These are phyloP conservation scores for Malus sylvestris DNA, from an alignment of 306 rosid genomes.

Conservation along the genomic window DNA sequence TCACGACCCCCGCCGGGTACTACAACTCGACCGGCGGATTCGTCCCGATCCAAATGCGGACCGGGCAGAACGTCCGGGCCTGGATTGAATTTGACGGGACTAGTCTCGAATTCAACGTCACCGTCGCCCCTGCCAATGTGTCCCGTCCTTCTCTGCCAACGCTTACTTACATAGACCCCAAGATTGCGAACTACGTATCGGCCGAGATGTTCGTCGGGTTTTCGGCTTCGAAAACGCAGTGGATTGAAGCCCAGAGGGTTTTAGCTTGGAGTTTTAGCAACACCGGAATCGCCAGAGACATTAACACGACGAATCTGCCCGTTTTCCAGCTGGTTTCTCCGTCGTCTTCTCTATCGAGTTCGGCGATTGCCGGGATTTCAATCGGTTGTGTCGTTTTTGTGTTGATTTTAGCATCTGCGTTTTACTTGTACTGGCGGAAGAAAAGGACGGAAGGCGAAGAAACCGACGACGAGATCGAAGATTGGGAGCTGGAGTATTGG, in stretches of 20 bases:
- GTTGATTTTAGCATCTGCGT: slow-evolving; percentile 12
- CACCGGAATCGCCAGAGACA: slow-evolving; percentile 46
- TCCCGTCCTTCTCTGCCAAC: slow-evolving; percentile 54
- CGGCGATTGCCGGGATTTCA: slow-evolving; percentile 49
- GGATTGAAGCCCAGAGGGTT: slow-evolving; percentile 73
- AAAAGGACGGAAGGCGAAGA: slow-evolving; percentile 38
- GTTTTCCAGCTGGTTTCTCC: slow-evolving; percentile 31
- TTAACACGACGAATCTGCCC: slow-evolving; percentile 52
- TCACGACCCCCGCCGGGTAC: slow-evolving; percentile 33
- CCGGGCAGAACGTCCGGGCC: slow-evolving; percentile 56
- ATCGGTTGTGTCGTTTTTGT: slow-evolving; percentile 36
- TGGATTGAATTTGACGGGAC: slow-evolving; percentile 80
- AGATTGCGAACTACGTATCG: slow-evolving; percentile 52
- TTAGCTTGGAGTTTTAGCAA: slow-evolving; percentile 91
- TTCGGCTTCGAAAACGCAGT: slow-evolving; percentile 68
- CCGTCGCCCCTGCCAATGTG: slow-evolving; percentile 52
- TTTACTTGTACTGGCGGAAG: slow-evolving; percentile 44
- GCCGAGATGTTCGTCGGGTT: slow-evolving; percentile 78
- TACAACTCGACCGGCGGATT: slow-evolving; percentile 43
- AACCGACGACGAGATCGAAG: slow-evolving; percentile 69
- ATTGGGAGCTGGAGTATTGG: slow-evolving; percentile 90
- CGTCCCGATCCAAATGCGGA: slow-evolving; percentile 52
- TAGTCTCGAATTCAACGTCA: slow-evolving; percentile 45
- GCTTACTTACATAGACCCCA: slow-evolving; percentile 31
- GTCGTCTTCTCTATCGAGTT: slow-evolving; percentile 35